These are phyloP conservation scores for Hemileccinum rubropunctum DNA, from an alignment of 768 basidiomycete species.

Conservation along the genomic window DNA sequence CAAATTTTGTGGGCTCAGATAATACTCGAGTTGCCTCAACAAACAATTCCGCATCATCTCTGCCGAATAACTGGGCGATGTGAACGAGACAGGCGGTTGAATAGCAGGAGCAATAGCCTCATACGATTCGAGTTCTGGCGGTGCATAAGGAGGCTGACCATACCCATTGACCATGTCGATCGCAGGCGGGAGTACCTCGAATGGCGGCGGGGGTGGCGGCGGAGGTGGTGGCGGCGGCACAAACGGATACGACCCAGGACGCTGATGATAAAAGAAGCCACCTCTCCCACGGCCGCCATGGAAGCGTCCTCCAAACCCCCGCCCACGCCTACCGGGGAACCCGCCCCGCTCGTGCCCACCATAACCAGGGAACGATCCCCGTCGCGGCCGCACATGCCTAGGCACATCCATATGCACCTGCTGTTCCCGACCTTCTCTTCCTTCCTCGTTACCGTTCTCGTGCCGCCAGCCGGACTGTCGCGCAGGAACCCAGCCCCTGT, in stretches of 20 bases:
- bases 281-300: slow-evolving; percentile 36
- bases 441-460: slow-evolving; percentile 28
- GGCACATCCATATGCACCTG: slow-evolving; percentile 11
- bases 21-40: slow-evolving; percentile 87
- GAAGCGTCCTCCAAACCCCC: slow-evolving; percentile 38
- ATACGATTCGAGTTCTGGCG: slow-evolving; percentile 31
- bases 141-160: slow-evolving; percentile 30
- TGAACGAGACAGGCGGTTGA: slow-evolving; percentile 40
- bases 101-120: slow-evolving; percentile 21
- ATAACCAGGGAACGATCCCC: slow-evolving; percentile 35
- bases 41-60: slow-evolving; percentile 68
- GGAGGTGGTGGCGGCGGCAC: slow-evolving; percentile 18
- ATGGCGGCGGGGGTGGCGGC: slow-evolving; percentile 15
- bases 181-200: slow-evolving; percentile 28
- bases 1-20: slow-evolving; percentile 87
- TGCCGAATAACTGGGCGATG: slow-evolving; percentile 50
- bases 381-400: slow-evolving; percentile 27
- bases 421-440: slow-evolving; percentile 22
- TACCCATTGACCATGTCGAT: slow-evolving; percentile 27
- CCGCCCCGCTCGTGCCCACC: slow-evolving; percentile 33
- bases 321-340: slow-evolving; percentile 31
- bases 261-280: slow-evolving; percentile 33
- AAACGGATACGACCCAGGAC: slow-evolving; percentile 32
- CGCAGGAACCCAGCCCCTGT: slow-evolving; percentile 15
- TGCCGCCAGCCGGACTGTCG: slow-evolving; percentile 21